Conservation (phyloP, 345 rosid species). For the Geranium rotundifolium region DNA sequence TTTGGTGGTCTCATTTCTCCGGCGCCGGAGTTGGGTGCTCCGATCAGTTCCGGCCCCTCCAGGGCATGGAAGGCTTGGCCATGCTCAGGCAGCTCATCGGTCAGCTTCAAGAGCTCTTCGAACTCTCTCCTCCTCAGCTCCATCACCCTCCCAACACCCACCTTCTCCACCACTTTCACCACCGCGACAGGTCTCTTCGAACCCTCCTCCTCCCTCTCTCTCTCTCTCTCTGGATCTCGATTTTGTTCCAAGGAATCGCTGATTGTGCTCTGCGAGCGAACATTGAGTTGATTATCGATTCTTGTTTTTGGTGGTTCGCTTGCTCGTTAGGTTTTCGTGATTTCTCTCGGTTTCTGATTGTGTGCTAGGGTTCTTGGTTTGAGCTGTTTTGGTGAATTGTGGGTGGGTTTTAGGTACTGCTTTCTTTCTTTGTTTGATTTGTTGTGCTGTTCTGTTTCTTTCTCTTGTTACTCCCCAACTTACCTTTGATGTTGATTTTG, state of each 20-base stretch:
- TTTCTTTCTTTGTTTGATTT: not conserved
- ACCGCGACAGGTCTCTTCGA: slow-evolving; percentile 30
- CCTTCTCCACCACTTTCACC: slow-evolving; percentile 23
- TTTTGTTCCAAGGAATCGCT: slow-evolving; percentile 12
- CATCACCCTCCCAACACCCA: slow-evolving; percentile 13
- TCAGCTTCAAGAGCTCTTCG: slow-evolving; percentile 81
- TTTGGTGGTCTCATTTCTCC: not conserved
- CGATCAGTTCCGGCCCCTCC: not conserved
- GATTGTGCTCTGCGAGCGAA: not conserved
- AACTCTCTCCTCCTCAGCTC: slow-evolving; percentile 16
- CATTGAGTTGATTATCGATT: not conserved
- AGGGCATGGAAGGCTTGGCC: slow-evolving; percentile 92
- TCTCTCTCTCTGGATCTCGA: slow-evolving; percentile 6
- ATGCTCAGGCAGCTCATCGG: slow-evolving; percentile 93
- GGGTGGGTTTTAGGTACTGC: not conserved
- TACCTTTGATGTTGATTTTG: not conserved
- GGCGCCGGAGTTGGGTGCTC: not conserved
- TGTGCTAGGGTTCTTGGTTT: too few species aligned
- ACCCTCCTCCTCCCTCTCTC: not conserved
- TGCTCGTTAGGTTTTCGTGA: not conserved
- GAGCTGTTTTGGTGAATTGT: not conserved
- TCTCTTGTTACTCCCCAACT: not conserved
- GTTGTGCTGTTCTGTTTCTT: not conserved
- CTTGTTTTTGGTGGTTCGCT: not conserved
- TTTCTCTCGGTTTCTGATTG: not conserved